Evolutionary conservation across 805 yeast species (phyloP).

Genomic region (Clavispora santaluciae): DNA sequence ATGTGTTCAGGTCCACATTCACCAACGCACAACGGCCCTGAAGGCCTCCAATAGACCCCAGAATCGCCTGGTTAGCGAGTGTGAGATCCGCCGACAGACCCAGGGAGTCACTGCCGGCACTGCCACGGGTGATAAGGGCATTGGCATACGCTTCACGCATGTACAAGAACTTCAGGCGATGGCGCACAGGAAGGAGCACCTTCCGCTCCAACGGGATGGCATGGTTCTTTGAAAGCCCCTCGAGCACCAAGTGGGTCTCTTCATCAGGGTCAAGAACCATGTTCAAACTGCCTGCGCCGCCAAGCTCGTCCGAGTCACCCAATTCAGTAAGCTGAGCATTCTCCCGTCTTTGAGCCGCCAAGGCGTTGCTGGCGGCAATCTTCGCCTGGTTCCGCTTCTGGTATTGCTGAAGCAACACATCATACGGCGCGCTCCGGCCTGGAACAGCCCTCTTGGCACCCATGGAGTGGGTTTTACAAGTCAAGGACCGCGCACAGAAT

Average conservation of each 20-base stretch:
- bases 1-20: slow-evolving; percentile 47
- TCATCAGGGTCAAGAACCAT: slow-evolving; percentile 77
- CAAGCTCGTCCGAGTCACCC: slow-evolving; percentile 15
- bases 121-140: slow-evolving; percentile 64
- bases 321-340: slow-evolving; percentile 42
- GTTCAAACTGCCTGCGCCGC: slow-evolving; percentile 32
- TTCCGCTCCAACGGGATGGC: slow-evolving; percentile 83
- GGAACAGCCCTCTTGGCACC: slow-evolving; percentile 95
- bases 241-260: slow-evolving; percentile 86
- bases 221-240: slow-evolving; percentile 76
- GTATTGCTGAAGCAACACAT: slow-evolving; percentile 77
- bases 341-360: slow-evolving; percentile 72
- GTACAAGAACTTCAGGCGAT: slow-evolving; percentile 70
- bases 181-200: slow-evolving; percentile 62
- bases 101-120: slow-evolving; percentile 38
- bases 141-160: slow-evolving; percentile 94
- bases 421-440: slow-evolving; percentile 92
- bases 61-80: slow-evolving; percentile 43
- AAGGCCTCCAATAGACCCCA: slow-evolving; percentile 61
- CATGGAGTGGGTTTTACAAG: slow-evolving; percentile 98
- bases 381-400: slow-evolving; percentile 92
- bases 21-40: slow-evolving; percentile 77
- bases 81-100: slow-evolving; percentile 31
- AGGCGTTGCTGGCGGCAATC: slow-evolving; percentile 75
- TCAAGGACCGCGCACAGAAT: slow-evolving; percentile 88